Evolutionary conservation across 352 stramenopile genomes (phyloP), one percentile per base, ranked within the genome.

Genomic region (Globisporangium paddicum): DNA sequence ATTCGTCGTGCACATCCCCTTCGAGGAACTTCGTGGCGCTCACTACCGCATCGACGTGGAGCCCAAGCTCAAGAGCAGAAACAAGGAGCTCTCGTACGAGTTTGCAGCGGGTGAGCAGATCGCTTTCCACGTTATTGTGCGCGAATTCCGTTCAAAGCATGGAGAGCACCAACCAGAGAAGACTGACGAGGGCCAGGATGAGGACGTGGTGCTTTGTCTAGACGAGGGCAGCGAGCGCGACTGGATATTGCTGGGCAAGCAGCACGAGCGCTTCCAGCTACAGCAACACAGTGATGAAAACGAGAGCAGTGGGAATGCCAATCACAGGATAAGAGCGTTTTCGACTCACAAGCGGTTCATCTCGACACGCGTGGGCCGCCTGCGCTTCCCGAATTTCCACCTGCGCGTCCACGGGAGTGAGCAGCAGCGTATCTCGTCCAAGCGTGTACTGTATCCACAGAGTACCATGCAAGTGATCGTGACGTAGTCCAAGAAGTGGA

Each of bases 201-300:
- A 46, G 55, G 26, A 41, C 8, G 51, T 81, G 47, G 56, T 77
- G 44, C 61, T 91, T 34, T 86, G 72, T 48, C 57, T 91, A n/a
- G 68, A 79, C 45, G 66, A 75, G 25, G 55, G 49, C 40, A 86
- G 72, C 37, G 75, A 82, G 21, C 46, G 55, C n/a, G 82, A 91
- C 62, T 91, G 82, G 82, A 69, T 91, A 40, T 55, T 88, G 13
- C 25, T 91, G 19, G 79, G 82, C 28, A 89, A 87, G 55, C 75
- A 84, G 52, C 64, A 69, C 23, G 79, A 89, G 63, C 63, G 61
- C 23, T 73, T 89, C 40, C 48, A 16, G 10, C 67, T 89, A 0
- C 50, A 54, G n/a, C 21, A 16, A 16, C 11, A 18, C 8, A 32
- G 45, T 3, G n/a, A 19, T 7, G 25, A 13, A 0, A n/a, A 18